Percentiles rank a stretch among this genome's conserved stretches.
phyloP scores from a whole-genome alignment of 495 filamentous ascomycete species.

The Sordaria brevicollis region DNA sequence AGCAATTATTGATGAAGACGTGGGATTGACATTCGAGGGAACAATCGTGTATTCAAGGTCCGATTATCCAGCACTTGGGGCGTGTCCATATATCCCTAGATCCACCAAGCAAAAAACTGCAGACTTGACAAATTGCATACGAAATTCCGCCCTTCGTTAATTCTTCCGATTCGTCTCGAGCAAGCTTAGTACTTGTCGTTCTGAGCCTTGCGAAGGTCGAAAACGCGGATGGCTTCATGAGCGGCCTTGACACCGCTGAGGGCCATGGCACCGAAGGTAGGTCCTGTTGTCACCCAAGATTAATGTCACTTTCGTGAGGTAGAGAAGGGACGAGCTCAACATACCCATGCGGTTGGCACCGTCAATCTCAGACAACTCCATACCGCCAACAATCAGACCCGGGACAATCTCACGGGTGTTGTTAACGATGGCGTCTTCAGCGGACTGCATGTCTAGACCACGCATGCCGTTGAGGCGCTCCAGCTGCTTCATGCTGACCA shows the following conservation, averaged over 20 bases:
- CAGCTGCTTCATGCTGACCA: slow-evolving; percentile 70
- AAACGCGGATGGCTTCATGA: slow-evolving; percentile 68
- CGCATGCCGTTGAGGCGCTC: slow-evolving; percentile 84
- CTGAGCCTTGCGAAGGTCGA: slow-evolving; percentile 63
- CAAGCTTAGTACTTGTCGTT: slow-evolving; percentile 14
- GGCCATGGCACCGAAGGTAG: slow-evolving; percentile 73
- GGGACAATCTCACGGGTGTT: slow-evolving; percentile 76
- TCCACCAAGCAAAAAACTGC: neutral
- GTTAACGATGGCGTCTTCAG: slow-evolving; percentile 88
- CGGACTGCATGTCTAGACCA: slow-evolving; percentile 78
- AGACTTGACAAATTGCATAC: neutral
- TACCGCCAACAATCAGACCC: slow-evolving; percentile 82
- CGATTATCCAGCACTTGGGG: neutral
- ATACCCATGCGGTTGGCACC: slow-evolving; percentile 75
- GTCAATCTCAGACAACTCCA: slow-evolving; percentile 87
- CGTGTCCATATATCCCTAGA: neutral
- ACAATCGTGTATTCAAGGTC: neutral
- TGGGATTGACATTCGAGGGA: too few species aligned
- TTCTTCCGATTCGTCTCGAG: neutral
- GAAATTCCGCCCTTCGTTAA: neutral
- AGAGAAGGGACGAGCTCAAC: neutral
- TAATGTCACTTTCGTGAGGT: neutral
- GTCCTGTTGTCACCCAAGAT: slow-evolving; percentile 3
- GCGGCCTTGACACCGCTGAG: slow-evolving; percentile 79
- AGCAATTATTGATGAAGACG: slow-evolving; percentile 48